These are phyloP conservation scores for Aspergillus asperescens DNA, from an alignment of 495 filamentous ascomycete species.

Conservation along the genomic window DNA sequence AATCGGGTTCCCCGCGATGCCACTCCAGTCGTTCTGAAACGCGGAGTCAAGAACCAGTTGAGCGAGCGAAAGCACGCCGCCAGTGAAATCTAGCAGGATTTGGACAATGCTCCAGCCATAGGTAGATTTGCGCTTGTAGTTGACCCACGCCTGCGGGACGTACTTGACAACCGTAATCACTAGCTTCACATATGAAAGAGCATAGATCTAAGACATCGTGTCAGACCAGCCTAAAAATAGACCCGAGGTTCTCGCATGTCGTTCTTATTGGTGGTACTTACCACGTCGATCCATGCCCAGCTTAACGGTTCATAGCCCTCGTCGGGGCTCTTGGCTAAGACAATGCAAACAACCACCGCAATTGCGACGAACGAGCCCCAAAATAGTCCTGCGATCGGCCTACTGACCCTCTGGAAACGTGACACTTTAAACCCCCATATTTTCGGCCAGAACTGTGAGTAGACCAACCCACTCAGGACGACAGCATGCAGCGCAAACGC, in stretches of 20 bases:
- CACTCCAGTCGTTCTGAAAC: conserved; percentile 80
- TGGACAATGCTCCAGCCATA: conserved; percentile 80
- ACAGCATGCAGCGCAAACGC: conserved; percentile 78
- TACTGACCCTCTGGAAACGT: conserved; percentile 52
- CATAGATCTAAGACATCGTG: conserved; percentile 57
- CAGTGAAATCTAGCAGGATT: conserved; percentile 78
- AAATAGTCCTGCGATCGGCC: conserved; percentile 59
- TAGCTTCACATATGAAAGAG: conserved; percentile 82
- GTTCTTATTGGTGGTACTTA: conserved; percentile 38
- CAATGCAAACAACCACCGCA: conserved; percentile 49
- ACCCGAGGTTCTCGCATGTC: not conserved
- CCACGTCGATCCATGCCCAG: conserved; percentile 79
- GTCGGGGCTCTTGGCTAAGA: conserved; percentile 45
- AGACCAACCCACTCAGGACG: conserved; percentile 58
- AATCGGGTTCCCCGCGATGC: conserved; percentile 83
- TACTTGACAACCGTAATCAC: conserved; percentile 86
- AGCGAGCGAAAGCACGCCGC: conserved; percentile 73
- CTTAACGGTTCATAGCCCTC: conserved; percentile 47
- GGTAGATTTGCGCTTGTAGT: conserved; percentile 78
- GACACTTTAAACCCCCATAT: conserved; percentile 71
- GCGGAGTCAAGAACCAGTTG: conserved; percentile 83
- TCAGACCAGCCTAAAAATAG: conserved; percentile 12
- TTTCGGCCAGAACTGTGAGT: conserved; percentile 64
- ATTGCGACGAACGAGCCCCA: conserved; percentile 60
- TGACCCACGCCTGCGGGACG: conserved; percentile 75